A percentile compares a stretch with the other conserved stretches of the same genome.
Conservation (phyloP, 2,329 filamentous ascomycete species). For the Colletotrichum echinochloae region DNA sequence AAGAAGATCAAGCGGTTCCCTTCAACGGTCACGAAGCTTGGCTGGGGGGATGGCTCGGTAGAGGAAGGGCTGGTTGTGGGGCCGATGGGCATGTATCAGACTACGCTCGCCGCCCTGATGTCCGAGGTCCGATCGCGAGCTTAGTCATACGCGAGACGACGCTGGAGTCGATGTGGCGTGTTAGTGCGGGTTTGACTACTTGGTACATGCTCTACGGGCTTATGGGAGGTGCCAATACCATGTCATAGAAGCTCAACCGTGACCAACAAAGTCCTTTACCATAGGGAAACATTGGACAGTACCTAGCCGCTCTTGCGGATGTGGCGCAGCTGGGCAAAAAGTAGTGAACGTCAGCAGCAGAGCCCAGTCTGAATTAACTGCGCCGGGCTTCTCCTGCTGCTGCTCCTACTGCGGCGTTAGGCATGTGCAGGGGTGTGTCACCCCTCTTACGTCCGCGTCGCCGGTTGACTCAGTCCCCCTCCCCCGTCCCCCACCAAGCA, state of each 20-base stretch:
- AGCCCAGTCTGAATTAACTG: not conserved
- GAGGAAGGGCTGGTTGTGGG: slow-evolving; percentile 32
- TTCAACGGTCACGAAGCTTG: slow-evolving; percentile 20
- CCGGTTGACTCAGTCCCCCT: slow-evolving; percentile 49
- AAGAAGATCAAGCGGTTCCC: not conserved
- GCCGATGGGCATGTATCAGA: slow-evolving; percentile 30
- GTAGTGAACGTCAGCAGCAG: not conserved
- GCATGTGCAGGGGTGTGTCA: slow-evolving; percentile 37
- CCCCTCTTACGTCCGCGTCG: slow-evolving; percentile 40
- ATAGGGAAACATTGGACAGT: not conserved
- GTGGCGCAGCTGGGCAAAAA: slow-evolving; percentile 30
- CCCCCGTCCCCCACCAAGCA: slow-evolving; percentile 19
- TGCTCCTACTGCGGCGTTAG: slow-evolving; percentile 18
- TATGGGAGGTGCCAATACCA: not conserved
- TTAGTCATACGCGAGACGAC: slow-evolving; percentile 1
- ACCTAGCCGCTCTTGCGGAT: too few species aligned
- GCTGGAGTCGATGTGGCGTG: not conserved
- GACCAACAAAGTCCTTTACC: not conserved
- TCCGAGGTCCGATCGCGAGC: not conserved
- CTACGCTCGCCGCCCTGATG: not conserved
- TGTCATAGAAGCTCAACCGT: not conserved
- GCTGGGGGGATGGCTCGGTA: slow-evolving; percentile 16
- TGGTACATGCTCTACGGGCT: not conserved
- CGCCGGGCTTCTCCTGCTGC: not conserved
- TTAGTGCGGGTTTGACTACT: not conserved